Base-by-base conservation (phyloP, 1,284 basidiomycete genomes). In the Moniliophthora roreri region DNA sequence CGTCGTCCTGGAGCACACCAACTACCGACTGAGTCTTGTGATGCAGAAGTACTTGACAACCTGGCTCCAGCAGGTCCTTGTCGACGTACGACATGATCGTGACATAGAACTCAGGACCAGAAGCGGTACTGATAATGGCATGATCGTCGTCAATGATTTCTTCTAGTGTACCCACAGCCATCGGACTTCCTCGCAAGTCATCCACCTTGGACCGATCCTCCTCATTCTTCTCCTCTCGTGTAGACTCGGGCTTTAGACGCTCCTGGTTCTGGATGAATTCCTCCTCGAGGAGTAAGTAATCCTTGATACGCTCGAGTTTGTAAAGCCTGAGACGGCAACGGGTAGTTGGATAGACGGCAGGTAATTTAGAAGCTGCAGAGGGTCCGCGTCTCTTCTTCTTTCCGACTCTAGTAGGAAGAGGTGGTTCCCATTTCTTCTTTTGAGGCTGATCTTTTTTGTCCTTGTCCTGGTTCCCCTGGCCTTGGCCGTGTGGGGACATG, bases 131-230 rank as follows among this genome's bases (percentile, higher is more conserved):
- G 65, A 99, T 90, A 69, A 99, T 98, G 18, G 97, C 96, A 69
- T 99, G 97, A 80, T 99, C 97, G 75, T 99, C 97, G 78, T 99
- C 97, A 66, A 99, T 97, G 63, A 99, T 98, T 74, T 99, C 97
- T 74, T 99, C 97, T 63, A 99, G 79, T 0, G 95, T 93, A 35
- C 97, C 97, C 50, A 99, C 94, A 11, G 89, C 91, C 93, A 99
- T 98, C 5, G 97, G 97, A 49, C 85, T 91, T 18, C 97, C 97
- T 47, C 97, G 85, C 48, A 99, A 74, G 69, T 97, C 94, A 69
- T 99, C 97, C 36, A 99, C 94, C 60, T 88, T 89, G 26, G 91
- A 91, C 61, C 95, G 81, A 69, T 99, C 96, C 69, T 96, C 95
- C 66, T 93, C 93, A 59, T 95, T 94, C 80, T 95, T 94, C 76